Base-by-base conservation (phyloP, 257 asterid genomes). In the Primulina eburnea region DNA sequence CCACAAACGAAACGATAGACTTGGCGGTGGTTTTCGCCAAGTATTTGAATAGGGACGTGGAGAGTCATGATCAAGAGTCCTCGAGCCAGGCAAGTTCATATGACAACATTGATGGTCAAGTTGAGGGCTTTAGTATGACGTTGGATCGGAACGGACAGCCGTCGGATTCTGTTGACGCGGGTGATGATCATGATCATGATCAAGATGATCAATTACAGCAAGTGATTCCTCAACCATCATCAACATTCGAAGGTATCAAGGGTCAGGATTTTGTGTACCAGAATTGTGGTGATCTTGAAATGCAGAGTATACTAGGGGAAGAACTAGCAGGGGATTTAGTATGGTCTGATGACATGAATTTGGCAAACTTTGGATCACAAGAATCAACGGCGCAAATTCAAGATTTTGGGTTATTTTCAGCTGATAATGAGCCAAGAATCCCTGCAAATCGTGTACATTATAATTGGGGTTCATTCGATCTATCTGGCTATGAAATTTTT, bases 1-100 rank as follows among this genome's bases (percentile, higher is more conserved):
- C 74, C 47, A 59, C 67, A 0, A 65, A 62, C 7, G 73, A 60
- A 9, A 12, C 73, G 0, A 90, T 90, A 74, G 97, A 91, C 67
- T 60, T 91, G 53, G 96, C 96, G 0, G 92, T 90, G 3, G 97
- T 91, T 9, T 91, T 84, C 47, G 91, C 92, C 0, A 85, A 83
- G 60, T 91, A 84, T 67, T 86, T 88, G 83, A 82, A 74, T 60
- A 89, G 73, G 37, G 84, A 81, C 64, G 69, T 64, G 21, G 81
- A 64, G 28, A 38, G 50, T 28, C 55, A 62, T 24, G 37, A 30
- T 7, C 79, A 83, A 7, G 78, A 77, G 43, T 85, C 84, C 5
- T 71, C 72, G 16, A 86, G 89, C 55, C 70, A 62, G 38, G 70
- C 78, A 14, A 71, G 64, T 16, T 60, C 78, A 1, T 74, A 78